Percentiles rank a stretch among this genome's conserved stretches.
phyloP scores from a whole-genome alignment of 768 basidiomycete species.

The Hericium rajendrae region DNA sequence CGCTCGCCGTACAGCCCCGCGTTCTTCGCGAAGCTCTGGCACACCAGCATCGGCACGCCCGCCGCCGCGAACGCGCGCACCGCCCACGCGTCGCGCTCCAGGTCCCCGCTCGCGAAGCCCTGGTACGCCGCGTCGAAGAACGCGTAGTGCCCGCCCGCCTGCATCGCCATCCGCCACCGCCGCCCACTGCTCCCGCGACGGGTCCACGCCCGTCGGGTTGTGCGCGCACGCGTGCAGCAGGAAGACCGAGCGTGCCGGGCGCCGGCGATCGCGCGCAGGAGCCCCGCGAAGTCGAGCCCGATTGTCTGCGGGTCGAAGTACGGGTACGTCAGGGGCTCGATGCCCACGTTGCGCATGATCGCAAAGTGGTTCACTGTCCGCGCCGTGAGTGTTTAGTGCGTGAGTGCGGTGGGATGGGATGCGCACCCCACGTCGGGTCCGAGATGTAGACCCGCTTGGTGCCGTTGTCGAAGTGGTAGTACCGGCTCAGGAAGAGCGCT shows the following conservation, averaged over 20 bases:
- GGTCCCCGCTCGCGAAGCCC: slow-evolving; percentile 89
- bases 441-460: slow-evolving; percentile 73
- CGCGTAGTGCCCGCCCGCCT: slow-evolving; percentile 68
- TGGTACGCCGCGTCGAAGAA: slow-evolving; percentile 98
- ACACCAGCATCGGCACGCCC: slow-evolving; percentile 71
- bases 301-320: slow-evolving; percentile 92
- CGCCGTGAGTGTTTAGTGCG: background rate
- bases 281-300: slow-evolving; percentile 70
- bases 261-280: slow-evolving; percentile 45
- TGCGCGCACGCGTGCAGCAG: slow-evolving; percentile 92
- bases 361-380: slow-evolving; percentile 75
- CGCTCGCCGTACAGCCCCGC: slow-evolving; percentile 94
- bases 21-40: slow-evolving; percentile 98
- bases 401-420: background rate
- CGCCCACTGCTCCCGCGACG: slow-evolving; percentile 81
- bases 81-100: slow-evolving; percentile 88
- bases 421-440: slow-evolving; percentile 90
- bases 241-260: slow-evolving; percentile 76
- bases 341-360: slow-evolving; percentile 84
- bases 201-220: slow-evolving; percentile 96
- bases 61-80: slow-evolving; percentile 78
- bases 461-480: slow-evolving; percentile 57
- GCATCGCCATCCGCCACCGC: slow-evolving; percentile 62
- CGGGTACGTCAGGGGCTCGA: slow-evolving; percentile 80
- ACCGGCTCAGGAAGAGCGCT: slow-evolving; percentile 75